A percentile compares a stretch with the other conserved stretches of the same genome.
These are phyloP conservation scores for Dioscorea dumetorum DNA, from an alignment of 106 monocot genomes.

Conservation along the genomic window DNA sequence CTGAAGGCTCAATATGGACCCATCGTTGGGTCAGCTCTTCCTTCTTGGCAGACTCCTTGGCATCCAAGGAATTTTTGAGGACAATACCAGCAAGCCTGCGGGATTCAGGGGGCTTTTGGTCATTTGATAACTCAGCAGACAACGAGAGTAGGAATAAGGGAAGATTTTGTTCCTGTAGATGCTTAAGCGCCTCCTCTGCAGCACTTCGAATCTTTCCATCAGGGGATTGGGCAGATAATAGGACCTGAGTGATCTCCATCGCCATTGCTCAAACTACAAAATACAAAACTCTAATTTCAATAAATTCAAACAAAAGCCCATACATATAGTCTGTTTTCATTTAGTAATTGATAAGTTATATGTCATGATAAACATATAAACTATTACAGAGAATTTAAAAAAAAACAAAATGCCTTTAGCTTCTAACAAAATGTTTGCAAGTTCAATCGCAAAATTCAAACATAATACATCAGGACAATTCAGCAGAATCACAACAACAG, in stretches of 20 bases:
- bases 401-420: no score
- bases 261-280: conserved; percentile 19
- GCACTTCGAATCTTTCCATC: conserved; percentile 38
- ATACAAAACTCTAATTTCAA: neutral
- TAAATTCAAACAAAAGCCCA: neutral
- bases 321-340: no score
- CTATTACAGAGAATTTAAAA: no score
- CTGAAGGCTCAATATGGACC: conserved; percentile 38
- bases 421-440: no score
- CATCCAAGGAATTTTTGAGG: conserved; percentile 79
- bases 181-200: conserved; percentile 61
- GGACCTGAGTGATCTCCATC: conserved; percentile 57
- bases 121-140: conserved; percentile 50
- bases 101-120: conserved; percentile 58
- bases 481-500: no score
- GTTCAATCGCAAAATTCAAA: no score
- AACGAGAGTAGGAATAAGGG: conserved; percentile 63
- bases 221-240: conserved; percentile 63
- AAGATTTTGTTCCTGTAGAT: conserved; percentile 71
- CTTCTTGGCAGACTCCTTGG: conserved; percentile 57
- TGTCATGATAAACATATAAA: no score
- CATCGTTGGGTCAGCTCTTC: conserved; percentile 44
- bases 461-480: no score
- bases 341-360: no score
- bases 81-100: conserved; percentile 74